A percentile compares a stretch with the other conserved stretches of the same genome.
Conservation (phyloP, 2,329 filamentous ascomycete species). For the Phialophora macrospora region DNA sequence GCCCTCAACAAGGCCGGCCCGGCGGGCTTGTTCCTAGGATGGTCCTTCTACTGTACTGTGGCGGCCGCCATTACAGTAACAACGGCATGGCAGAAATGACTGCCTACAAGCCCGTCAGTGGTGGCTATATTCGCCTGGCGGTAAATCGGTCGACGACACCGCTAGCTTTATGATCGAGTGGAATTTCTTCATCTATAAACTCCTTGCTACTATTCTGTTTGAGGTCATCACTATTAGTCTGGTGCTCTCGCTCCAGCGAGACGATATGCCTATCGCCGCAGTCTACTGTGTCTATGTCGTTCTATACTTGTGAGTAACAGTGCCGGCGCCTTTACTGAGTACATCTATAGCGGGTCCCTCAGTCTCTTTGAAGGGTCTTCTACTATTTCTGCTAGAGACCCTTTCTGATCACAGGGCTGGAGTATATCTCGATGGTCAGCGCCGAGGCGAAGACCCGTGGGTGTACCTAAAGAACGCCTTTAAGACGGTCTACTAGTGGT, state of each 20-base stretch:
- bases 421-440: conserved; percentile 64
- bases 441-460: conserved; percentile 66
- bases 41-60: conserved; percentile 17
- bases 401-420: conserved; percentile 67
- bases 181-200: conserved; percentile 53
- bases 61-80: conserved; percentile 7
- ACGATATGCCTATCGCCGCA: no score
- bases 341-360: conserved; percentile 18
- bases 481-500: conserved; percentile 69
- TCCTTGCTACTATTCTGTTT: conserved; percentile 45
- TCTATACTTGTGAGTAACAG: conserved; percentile 65
- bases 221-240: conserved; percentile 66
- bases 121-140: conserved; percentile 47
- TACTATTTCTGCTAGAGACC: conserved; percentile 73
- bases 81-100: conserved; percentile 51
- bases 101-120: conserved; percentile 47
- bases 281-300: conserved; percentile 46
- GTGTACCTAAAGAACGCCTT: conserved; percentile 70
- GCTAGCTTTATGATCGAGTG: conserved; percentile 52
- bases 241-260: no score
- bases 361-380: conserved; percentile 49
- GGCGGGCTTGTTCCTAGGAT: conserved; percentile 44
- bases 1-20: conserved; percentile 45
- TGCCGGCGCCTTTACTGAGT: conserved; percentile 17
- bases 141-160: conserved; percentile 49